Evolutionary conservation across 2,329 filamentous ascomycete genomes (phyloP).

Genomic region (Arachnopeziza araneosa): DNA sequence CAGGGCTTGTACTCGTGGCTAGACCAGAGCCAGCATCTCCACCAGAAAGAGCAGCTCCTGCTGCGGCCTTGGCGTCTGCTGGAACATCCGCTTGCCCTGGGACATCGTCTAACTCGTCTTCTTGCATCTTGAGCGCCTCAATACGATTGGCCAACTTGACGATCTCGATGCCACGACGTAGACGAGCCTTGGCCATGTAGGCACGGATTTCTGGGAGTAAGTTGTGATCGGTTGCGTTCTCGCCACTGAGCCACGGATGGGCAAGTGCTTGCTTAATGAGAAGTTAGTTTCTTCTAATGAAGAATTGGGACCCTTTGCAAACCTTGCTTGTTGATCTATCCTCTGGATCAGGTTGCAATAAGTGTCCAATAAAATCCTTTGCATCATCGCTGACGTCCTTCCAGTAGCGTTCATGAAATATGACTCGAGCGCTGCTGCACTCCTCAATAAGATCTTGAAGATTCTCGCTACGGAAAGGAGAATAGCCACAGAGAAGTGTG

Average conservation of each 20-base stretch:
- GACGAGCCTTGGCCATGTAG: constrained; percentile 84
- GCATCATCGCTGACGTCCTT: constrained; percentile 93
- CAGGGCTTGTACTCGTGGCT: constrained; percentile 8
- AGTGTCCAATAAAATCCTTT: constrained; percentile 82
- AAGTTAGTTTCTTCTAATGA: constrained; percentile 11
- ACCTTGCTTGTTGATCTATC: constrained; percentile 74
- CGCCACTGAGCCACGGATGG: constrained; percentile 85
- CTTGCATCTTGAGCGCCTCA: constrained; percentile 86
- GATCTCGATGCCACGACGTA: constrained; percentile 90
- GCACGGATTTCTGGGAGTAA: constrained; percentile 94
- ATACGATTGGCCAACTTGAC: constrained; percentile 96
- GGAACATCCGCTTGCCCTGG: constrained; percentile 57
- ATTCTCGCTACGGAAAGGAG: constrained; percentile 93
- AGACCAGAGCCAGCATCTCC: constrained; percentile 10
- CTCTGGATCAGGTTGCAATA: constrained; percentile 74
- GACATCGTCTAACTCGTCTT: constrained; percentile 78
- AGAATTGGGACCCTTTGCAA: constrained; percentile 28
- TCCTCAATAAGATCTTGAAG: constrained; percentile 91
- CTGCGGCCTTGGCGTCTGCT: constrained; percentile 50
- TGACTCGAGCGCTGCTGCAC: constrained; percentile 74
- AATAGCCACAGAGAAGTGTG: constrained; percentile 95
- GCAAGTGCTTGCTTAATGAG: constrained; percentile 62
- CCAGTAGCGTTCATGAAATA: constrained; percentile 98
- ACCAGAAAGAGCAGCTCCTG: constrained; percentile 36
- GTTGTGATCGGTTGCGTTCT: constrained; percentile 92